These are phyloP conservation scores for Dillenia suffruticosa DNA, from an alignment of 164 flowering plant species.

Conservation along the genomic window DNA sequence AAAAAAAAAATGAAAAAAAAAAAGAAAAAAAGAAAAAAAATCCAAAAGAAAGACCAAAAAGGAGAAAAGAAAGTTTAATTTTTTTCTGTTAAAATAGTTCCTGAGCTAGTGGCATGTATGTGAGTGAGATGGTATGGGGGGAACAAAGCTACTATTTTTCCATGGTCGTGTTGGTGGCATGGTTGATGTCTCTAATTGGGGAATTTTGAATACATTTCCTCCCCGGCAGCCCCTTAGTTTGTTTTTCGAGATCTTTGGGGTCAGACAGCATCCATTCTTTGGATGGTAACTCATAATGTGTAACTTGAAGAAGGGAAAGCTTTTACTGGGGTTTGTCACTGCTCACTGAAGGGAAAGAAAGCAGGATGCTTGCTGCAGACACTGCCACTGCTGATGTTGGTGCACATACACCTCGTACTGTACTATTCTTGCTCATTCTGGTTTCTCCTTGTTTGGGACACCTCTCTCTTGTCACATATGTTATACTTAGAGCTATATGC, in stretches of 20 bases:
- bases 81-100: slow-evolving; percentile 2
- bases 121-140: slow-evolving; percentile 27
- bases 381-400: slow-evolving; percentile 5
- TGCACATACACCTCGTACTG: not conserved
- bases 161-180: slow-evolving; percentile 14
- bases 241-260: not conserved
- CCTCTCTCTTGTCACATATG: slow-evolving; percentile 1
- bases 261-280: not conserved
- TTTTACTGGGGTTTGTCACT: not conserved
- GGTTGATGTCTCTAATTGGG: slow-evolving; percentile 16
- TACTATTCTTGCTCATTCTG: not conserved
- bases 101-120: slow-evolving; percentile 29
- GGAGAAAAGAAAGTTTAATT: slow-evolving; percentile 7
- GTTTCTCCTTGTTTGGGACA: not conserved
- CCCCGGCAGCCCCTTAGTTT: not conserved
- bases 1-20: slow-evolving; percentile 2
- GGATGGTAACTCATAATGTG: not conserved
- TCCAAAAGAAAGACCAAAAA: not conserved
- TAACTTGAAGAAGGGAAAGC: not conserved
- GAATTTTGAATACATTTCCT: slow-evolving; percentile 20
- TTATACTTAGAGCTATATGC: not conserved
- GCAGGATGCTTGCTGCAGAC: not conserved
- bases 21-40: not conserved
- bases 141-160: slow-evolving; percentile 9
- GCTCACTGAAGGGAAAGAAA: not conserved